Evolutionary conservation across 108 stramenopile species (phyloP), one percentile per base, ranked within the genome.

Genomic region (Chaetoceros muelleri): DNA sequence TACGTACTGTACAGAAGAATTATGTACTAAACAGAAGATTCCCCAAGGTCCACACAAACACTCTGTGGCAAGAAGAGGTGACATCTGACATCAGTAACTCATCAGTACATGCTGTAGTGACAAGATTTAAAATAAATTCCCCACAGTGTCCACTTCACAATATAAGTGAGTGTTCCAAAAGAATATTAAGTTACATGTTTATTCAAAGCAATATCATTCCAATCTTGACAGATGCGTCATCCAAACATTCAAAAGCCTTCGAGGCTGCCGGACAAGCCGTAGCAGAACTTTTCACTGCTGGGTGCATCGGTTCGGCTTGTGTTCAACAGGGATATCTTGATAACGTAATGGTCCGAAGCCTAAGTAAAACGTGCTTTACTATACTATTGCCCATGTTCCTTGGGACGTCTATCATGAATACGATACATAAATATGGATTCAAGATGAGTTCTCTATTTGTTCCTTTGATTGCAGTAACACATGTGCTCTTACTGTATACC

Each of bases 361-460:
- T 72, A 7, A 54, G 52, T 18, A 46, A 62, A 0, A 24, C 65
- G 0, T 61, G 59, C 0, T 72, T 62, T 28, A 40, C 51, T 2
- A 66, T 72, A 24, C 30, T 72, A 23, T 40, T 72, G 28, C 71
- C 71, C 0, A 30, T 61, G 28, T 72, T 72, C 30, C 30, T 72
- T 7, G 60, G 65, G 10, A 72, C 71, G 1, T 51, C 47, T 30
- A 72, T 72, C 24, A 16, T 72, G 16, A 57, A 66, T 50, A 64
- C 71, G 0, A 52, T 72, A 2, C 30, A 59, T 18, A 52, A 2
- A 3, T 57, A 66, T 23, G 71, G 71, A 0, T 29, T 65, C 0
- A 16, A 53, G 0, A 45, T 28, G 30, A 53, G 26, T 5, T 71
- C 70, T 0, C 22, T 71, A 0, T 21, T 26, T 5, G 58, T 64